A percentile compares a stretch with the other conserved stretches of the same genome.
These are phyloP conservation scores for Gentiana straminea DNA, from an alignment of 257 asterid species.

Conservation along the genomic window DNA sequence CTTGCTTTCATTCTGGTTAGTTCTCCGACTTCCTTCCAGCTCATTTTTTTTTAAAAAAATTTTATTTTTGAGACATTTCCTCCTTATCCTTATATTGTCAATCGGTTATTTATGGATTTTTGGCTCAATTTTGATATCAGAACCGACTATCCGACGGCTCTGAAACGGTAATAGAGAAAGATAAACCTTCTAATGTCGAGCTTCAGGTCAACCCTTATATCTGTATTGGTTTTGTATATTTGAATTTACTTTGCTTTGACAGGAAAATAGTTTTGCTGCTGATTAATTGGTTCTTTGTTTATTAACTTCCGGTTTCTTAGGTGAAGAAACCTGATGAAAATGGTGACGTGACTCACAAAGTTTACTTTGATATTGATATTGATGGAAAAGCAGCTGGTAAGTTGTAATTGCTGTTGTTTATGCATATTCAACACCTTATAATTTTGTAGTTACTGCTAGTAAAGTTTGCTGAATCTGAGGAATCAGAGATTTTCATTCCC, in stretches of 20 bases:
- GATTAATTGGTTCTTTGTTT: neutral
- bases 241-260: neutral
- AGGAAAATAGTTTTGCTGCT: constrained; percentile 1
- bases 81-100: neutral
- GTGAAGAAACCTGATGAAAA: constrained; percentile 27
- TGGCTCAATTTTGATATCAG: constrained; percentile 21
- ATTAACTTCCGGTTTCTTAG: constrained; percentile 17
- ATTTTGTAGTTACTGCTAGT: neutral
- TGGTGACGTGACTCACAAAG: constrained; percentile 62
- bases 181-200: neutral
- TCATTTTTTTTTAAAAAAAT: too few relatives aligned
- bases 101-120: neutral
- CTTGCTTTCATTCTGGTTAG: constrained; percentile 62
- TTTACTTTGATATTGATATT: constrained; percentile 71
- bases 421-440: neutral
- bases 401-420: neutral
- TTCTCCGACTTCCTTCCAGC: neutral
- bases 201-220: neutral
- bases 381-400: constrained; percentile 54
- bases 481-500: too few relatives aligned
- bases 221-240: neutral
- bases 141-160: constrained; percentile 47
- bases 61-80: too few relatives aligned
- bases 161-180: constrained; percentile 25
- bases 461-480: neutral